These are phyloP conservation scores for Pichia inconspicua DNA, from an alignment of 1,139 yeast species.

Conservation along the genomic window DNA sequence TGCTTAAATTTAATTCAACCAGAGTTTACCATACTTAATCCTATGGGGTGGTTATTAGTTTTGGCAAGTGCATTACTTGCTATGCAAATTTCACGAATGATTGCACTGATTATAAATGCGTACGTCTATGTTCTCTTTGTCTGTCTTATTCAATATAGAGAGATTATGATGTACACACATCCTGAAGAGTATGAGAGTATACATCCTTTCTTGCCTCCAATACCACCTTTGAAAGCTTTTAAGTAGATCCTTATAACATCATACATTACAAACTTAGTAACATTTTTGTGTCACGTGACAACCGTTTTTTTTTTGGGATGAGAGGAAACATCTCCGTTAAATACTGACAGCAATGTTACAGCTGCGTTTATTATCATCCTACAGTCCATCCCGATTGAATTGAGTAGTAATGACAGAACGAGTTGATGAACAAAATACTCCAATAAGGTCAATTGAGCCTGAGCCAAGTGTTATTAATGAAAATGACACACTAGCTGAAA, in stretches of 20 bases:
- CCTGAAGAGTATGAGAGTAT: slow-evolving; percentile 35
- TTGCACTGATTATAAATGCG: slow-evolving; percentile 67
- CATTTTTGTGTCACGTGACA: too few species aligned
- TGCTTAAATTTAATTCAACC: slow-evolving; percentile 37
- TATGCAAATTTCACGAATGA: slow-evolving; percentile 66
- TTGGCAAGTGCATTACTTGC: slow-evolving; percentile 57
- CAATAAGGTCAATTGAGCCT: background rate
- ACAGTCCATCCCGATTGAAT: too few species aligned
- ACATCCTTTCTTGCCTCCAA: background rate
- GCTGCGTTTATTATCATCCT: too few species aligned
- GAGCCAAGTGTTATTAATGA: background rate
- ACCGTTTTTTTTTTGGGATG: too few species aligned
- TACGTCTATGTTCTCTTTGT: slow-evolving; percentile 84
- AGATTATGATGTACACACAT: slow-evolving; percentile 65
- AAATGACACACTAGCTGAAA: background rate
- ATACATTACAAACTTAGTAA: too few species aligned
- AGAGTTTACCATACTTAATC: background rate
- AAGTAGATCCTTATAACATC: background rate
- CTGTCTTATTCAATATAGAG: slow-evolving; percentile 81
- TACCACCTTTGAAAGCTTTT: background rate
- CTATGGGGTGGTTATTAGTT: slow-evolving; percentile 31
- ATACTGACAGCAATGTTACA: too few species aligned
- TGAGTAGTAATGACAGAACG: background rate
- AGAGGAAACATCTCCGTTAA: too few species aligned
- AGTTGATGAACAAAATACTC: background rate